A percentile compares a stretch with the other conserved stretches of the same genome.
phyloP scores from a whole-genome alignment of 1,284 basidiomycete genomes.

The Ganoderma meredithae region DNA sequence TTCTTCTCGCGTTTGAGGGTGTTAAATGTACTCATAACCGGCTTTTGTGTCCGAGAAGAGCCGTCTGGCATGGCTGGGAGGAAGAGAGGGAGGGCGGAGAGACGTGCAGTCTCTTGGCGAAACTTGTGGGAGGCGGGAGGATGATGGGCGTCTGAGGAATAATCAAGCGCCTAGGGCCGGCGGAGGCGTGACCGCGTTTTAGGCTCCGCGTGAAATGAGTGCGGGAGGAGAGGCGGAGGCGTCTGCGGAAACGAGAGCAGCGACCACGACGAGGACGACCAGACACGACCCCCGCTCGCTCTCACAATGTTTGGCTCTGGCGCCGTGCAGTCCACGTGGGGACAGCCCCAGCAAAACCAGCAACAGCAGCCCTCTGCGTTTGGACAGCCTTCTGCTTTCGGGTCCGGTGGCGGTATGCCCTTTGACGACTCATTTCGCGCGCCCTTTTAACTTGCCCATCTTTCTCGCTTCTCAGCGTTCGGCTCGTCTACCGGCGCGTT shows the following conservation, averaged over 20 bases:
- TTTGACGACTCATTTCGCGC: conserved; percentile 40
- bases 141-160: conserved; percentile 31
- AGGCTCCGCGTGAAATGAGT: conserved; percentile 35
- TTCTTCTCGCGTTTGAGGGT: conserved; percentile 86
- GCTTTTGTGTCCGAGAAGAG: conserved; percentile 30
- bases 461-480: conserved; percentile 44
- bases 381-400: conserved; percentile 54
- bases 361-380: conserved; percentile 52
- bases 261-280: conserved; percentile 38
- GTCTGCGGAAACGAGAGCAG: conserved; percentile 23
- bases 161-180: conserved; percentile 27
- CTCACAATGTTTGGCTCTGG: conserved; percentile 63
- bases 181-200: conserved; percentile 32
- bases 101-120: conserved; percentile 12
- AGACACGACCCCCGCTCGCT: conserved; percentile 30
- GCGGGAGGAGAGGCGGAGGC: conserved; percentile 24
- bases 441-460: conserved; percentile 38
- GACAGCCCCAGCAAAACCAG: conserved; percentile 62
- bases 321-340: conserved; percentile 66
- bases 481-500: conserved; percentile 51
- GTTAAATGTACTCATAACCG: conserved; percentile 69
- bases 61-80: conserved; percentile 46
- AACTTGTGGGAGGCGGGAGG: conserved; percentile 11
- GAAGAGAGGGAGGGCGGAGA: conserved; percentile 1
- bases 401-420: conserved; percentile 50